Base-by-base conservation (phyloP, 2,329 filamentous ascomycete genomes). In the Tetracladium maxilliforme region DNA sequence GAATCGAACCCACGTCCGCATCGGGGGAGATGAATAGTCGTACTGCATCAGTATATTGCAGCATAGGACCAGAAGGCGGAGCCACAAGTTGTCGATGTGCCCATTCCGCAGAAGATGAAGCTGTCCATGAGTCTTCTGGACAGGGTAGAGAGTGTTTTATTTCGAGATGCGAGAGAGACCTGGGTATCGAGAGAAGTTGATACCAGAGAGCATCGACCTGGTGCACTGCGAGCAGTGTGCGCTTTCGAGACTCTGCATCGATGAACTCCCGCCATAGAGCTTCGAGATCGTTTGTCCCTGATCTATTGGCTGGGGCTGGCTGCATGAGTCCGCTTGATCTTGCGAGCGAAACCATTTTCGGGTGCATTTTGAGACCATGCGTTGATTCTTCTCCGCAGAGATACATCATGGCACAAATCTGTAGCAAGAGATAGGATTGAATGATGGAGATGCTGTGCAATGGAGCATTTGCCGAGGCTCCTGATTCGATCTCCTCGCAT, bases 171-270 rank as follows among this genome's bases (percentile, higher is more conserved):
- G 49, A 51, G 10, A 52, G 33, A 6, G 35, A 39, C 5, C 48
- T 42, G 6, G 48, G 48, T 10, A 51, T 39, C 3, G 47, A 51
- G 8, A 56, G 36, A 24, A 56, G 43, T 24, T 56, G 52, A 29
- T 58, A 57, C 49, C 52, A 56, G 3, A 56, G 32, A 1, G 52
- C 43, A 28, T 58, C 54, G 14, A 56, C 42, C 27, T 58, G 52
- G 30, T 57, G 53, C 1, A 51, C 42, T 7, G 53, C 49, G 25
- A 55, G 53, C 5, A 52, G 28, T 1, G 54, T 57, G 11, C 54
- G 47, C 28, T 57, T 57, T 20, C 47, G 44, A 0, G 52, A 51
- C 29, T 57, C 54, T 1, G 42, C 30, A 24, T 33, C 34, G 18
- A 49, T 40, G 20, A 54, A 54, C 19, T 45, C 32, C n/a, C 34